Percentiles rank a stretch among this genome's conserved stretches.
Evolutionary conservation across 2,329 filamentous ascomycete genomes (phyloP).

Genomic region (Bimuria novae-zelandiae): DNA sequence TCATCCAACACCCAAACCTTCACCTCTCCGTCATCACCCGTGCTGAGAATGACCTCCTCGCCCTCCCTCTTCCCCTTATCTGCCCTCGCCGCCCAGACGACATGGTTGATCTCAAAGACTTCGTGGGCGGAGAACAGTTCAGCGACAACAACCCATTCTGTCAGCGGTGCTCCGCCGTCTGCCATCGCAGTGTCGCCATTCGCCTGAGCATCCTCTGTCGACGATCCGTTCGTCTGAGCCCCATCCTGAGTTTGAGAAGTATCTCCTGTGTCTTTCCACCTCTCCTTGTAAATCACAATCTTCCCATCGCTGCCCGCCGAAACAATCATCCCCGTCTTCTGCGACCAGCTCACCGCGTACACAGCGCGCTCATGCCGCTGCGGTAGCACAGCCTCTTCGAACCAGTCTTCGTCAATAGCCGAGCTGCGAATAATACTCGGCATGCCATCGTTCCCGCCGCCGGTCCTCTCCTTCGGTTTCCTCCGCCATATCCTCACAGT

Average conservation of each 20-base stretch:
- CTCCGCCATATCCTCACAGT: conserved; percentile 81
- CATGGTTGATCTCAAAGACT: conserved; percentile 92
- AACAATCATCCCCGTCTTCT: conserved; percentile 74
- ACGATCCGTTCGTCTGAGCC: conserved; percentile 23
- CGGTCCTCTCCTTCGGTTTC: conserved; percentile 57
- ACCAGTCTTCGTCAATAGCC: conserved; percentile 80
- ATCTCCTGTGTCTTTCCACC: no score
- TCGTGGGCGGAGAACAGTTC: conserved; percentile 78
- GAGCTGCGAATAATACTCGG: conserved; percentile 86
- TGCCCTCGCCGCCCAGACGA: conserved; percentile 81
- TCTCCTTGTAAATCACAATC: conserved; percentile 78
- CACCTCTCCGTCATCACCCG: conserved; percentile 88
- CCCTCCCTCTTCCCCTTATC: conserved; percentile 67
- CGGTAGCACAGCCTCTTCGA: conserved; percentile 76
- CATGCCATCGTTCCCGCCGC: conserved; percentile 61
- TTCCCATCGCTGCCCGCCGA: conserved; percentile 87
- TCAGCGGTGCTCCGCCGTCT: conserved; percentile 31
- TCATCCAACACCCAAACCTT: conserved; percentile 71
- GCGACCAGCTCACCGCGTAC: conserved; percentile 86
- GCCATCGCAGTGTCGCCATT: conserved; percentile 34
- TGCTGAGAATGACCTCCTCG: conserved; percentile 88
- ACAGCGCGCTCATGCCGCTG: conserved; percentile 76
- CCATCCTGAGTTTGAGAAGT: no score
- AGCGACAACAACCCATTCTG: conserved; percentile 73
- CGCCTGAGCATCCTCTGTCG: conserved; percentile 18